Evolutionary conservation across 2,329 filamentous ascomycete genomes (phyloP), one percentile per base, ranked within the genome.

Genomic region (Epichloe festucae): DNA sequence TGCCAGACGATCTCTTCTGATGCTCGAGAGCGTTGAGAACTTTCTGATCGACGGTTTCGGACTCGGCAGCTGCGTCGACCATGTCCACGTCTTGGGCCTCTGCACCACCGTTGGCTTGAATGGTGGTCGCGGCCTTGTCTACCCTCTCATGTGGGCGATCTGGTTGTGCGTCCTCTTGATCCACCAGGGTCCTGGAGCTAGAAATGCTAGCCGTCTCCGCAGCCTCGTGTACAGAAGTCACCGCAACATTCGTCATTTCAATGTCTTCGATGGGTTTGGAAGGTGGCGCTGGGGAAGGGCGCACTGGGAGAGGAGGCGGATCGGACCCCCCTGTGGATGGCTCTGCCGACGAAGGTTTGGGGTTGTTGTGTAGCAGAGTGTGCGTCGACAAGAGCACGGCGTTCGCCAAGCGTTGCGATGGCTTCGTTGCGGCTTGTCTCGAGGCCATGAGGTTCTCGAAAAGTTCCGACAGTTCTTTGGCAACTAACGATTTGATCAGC

Each of bases 391-490:
- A 79, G 21, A 95, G 73, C 1, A 89, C 89, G 40, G 90, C 78
- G 48, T 89, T 84, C 27, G 89, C 89, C 36, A 96, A 75, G 57
- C 88, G 81, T 58, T 85, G 83, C 3, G 83, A 82, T 2, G 89
- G 89, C 43, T 76, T 79, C 34, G 90, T 81, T 15, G 77, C 82
- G 11, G 74, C 69, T 41, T 75, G 72, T 4, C 78, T 70, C 1
- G 84, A 82, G 1, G 73, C 76, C 53, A 85, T 82, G 62, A 95
- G 81, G 53, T 81, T 76, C 10, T 76, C 66, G 61, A 95, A 95
- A 0, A 95, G 71, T 3, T 69, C 71, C 27, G 77, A 76, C 41
- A 96, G 74, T 64, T 90, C 85, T 52, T 77, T 75, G n/a, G 87
- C 79, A 62, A 95, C 87, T 90, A 38, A 23, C 34, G 77, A 48